phyloP scores from a whole-genome alignment of 2,329 filamentous ascomycete species.

The Daldinia eschscholtzii region DNA sequence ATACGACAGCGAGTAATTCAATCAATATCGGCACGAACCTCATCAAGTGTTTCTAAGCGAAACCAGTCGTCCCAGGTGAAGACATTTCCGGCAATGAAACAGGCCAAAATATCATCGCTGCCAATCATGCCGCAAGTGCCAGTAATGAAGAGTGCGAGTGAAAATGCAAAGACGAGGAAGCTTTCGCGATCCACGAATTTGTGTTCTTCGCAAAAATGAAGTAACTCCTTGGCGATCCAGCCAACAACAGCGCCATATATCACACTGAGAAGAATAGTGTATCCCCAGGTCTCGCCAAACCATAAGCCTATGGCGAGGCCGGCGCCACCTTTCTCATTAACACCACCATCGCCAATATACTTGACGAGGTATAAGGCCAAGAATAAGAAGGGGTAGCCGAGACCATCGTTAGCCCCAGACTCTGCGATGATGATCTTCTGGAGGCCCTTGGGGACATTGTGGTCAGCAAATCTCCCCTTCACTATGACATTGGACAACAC shows the following conservation, averaged over 20 bases:
- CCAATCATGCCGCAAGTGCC: slow-evolving; percentile 90
- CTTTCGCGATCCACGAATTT: slow-evolving; percentile 88
- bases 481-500: slow-evolving; percentile 90
- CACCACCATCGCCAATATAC: slow-evolving; percentile 72
- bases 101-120: slow-evolving; percentile 89
- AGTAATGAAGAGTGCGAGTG: slow-evolving; percentile 86
- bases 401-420: slow-evolving; percentile 88
- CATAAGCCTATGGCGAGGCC: slow-evolving; percentile 79
- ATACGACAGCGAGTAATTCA: background rate
- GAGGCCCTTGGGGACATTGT: slow-evolving; percentile 84
- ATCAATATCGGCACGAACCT: slow-evolving; percentile 56
- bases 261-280: slow-evolving; percentile 83
- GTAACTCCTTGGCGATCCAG: slow-evolving; percentile 82
- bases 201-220: slow-evolving; percentile 86
- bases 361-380: slow-evolving; percentile 86
- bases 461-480: slow-evolving; percentile 92
- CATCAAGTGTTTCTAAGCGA: slow-evolving; percentile 86
- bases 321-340: slow-evolving; percentile 68
- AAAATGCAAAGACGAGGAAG: slow-evolving; percentile 88
- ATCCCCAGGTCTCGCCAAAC: slow-evolving; percentile 88
- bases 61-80: slow-evolving; percentile 98
- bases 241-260: slow-evolving; percentile 82
- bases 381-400: slow-evolving; percentile 91
- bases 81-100: slow-evolving; percentile 90
- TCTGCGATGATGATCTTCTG: slow-evolving; percentile 86